Base-by-base conservation (phyloP, 306 rosid species). In the Abrus pulchellus region DNA sequence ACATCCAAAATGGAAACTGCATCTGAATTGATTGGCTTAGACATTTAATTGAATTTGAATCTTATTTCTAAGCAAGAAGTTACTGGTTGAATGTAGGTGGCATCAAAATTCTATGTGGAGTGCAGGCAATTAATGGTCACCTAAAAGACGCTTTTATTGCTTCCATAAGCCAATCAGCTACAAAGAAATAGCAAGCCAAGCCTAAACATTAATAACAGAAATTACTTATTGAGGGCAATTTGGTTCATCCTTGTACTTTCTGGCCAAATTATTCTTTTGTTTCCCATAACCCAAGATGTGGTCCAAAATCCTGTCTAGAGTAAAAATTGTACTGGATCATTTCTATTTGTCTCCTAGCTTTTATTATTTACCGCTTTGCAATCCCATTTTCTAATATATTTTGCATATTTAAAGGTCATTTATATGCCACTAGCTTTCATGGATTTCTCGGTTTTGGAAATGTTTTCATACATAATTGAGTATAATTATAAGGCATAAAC, bases 261-360 rank as follows among this genome's bases (percentile, higher is more conserved):
- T 80, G 34, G 59, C 78, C 82, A 68, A 78, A 55, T 62, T 63
- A 67, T 75, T 75, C 71, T 82, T 77, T 79, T 75, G 80, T 63
- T 79, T 50, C 56, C 13, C 53, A 53, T 29, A 29, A 62, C 43
- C 66, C 63, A 50, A 41, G 9, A 34, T 44, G 84, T 75, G 84
- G 87, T 84, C 84, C 87, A 79, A 75, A 60, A 59, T 55, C 13
- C 33, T 78, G 62, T 28, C 69, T 27, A 68, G 57, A 40, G 68
- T 48, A 29, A 33, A 84, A 59, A 20, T 10, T 28, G 36, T 14
- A 38, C 47, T 9, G 74, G 55, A 60, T 40, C 68, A 30, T 53
- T 73, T 27, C 62, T 9, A 27, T 43, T 47, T 82, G 84, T 79
- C 66, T 59, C 53, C 32, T 65, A 47, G 80, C 69, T 29, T 81